These are phyloP conservation scores for Trypanosoma brucei DNA, from an alignment of 208 protist genomes.

Conservation along the genomic window DNA sequence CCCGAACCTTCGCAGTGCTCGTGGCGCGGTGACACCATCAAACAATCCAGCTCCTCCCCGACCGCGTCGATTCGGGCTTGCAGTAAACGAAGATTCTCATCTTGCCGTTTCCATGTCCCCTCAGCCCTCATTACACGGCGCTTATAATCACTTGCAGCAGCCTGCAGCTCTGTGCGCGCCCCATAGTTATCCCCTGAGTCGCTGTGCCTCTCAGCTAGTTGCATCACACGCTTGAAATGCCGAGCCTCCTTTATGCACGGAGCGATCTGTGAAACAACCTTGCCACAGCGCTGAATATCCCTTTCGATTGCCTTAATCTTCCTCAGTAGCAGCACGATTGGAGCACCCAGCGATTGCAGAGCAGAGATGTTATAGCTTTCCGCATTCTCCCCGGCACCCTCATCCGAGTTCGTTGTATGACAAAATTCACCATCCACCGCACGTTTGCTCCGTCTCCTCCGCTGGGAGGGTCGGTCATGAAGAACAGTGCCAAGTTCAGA, in stretches of 20 bases:
- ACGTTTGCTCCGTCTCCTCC: no score
- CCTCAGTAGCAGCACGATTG: background rate
- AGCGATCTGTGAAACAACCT: constrained; percentile 1
- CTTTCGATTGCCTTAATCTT: constrained; percentile 11
- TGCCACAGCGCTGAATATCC: constrained; percentile 3
- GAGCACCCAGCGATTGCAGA: background rate
- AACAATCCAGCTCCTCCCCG: background rate
- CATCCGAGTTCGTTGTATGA: no score
- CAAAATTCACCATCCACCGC: no score
- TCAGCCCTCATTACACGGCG: background rate
- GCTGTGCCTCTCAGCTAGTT: background rate
- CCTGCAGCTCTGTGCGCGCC: constrained; percentile 4
- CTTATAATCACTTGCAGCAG: background rate
- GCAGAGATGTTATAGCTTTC: background rate
- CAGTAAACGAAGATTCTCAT: constrained; percentile 11
- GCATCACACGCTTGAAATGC: constrained; percentile 6
- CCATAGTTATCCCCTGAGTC: constrained; percentile 1
- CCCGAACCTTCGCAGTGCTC: background rate
- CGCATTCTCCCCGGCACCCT: background rate
- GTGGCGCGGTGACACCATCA: background rate
- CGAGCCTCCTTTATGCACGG: constrained; percentile 3
- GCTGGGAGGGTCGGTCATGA: no score
- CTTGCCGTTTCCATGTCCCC: background rate
- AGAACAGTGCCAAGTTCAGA: background rate
- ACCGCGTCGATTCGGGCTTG: constrained; percentile 10